phyloP scores from a whole-genome alignment of 345 rosid species.

The Hypericum perforatum region DNA sequence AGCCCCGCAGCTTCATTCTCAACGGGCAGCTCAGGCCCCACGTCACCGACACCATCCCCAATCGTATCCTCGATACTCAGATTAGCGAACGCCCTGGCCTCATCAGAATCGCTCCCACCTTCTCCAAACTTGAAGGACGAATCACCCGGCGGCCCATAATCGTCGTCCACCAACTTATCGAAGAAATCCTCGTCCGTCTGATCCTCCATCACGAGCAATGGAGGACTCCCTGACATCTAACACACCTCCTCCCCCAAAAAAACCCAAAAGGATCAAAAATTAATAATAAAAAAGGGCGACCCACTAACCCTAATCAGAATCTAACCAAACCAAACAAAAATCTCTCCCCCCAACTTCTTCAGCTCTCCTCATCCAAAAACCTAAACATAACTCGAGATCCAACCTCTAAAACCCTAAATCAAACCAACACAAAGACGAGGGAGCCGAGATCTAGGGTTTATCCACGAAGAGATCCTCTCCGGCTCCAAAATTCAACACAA shows the following conservation, averaged over 20 bases:
- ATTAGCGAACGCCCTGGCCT: constrained; percentile 48
- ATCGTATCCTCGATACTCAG: constrained; percentile 30
- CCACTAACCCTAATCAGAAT: constrained; percentile 14
- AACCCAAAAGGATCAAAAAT: no score
- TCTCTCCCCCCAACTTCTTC: constrained; percentile 5
- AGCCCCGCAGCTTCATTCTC: constrained; percentile 1
- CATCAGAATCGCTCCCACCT: constrained; percentile 43
- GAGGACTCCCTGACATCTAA: constrained; percentile 74
- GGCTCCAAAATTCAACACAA: no score
- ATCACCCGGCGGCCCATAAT: constrained; percentile 21
- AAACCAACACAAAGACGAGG: not conserved
- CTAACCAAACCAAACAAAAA: constrained; percentile 9
- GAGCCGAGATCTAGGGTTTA: constrained; percentile 39
- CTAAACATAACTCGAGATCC: constrained; percentile 34
- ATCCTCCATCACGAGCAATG: constrained; percentile 70
- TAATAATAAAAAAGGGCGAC: constrained; percentile 13
- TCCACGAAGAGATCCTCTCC: not conserved
- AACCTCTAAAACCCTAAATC: constrained; percentile 25
- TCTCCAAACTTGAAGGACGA: constrained; percentile 19
- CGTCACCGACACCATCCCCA: constrained; percentile 19
- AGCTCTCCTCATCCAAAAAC: not conserved
- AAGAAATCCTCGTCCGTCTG: constrained; percentile 97
- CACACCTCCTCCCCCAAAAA: constrained; percentile 9
- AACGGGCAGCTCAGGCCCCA: constrained; percentile 1
- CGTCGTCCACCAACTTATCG: constrained; percentile 77